Percentiles rank a stretch among this genome's conserved stretches.
These are phyloP conservation scores for Lobosporangium transversale DNA, from an alignment of 192 early-diverging fungal species.

Conservation along the genomic window DNA sequence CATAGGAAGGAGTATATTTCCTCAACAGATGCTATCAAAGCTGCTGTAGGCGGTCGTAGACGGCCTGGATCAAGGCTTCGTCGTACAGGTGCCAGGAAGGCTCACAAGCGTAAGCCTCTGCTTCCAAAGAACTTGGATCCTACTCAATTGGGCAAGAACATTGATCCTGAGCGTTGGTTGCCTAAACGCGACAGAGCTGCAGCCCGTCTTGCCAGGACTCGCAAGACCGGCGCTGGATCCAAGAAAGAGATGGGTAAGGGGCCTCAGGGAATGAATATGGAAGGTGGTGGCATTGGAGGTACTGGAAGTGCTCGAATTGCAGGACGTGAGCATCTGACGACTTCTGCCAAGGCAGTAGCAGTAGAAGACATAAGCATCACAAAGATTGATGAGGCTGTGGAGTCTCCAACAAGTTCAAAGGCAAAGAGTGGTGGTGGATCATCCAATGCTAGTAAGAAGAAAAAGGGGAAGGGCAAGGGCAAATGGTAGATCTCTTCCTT, in stretches of 20 bases:
- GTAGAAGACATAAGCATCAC: too few relatives aligned
- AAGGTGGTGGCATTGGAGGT: constrained; percentile 73
- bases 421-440: constrained; percentile 18
- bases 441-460: constrained; percentile 46
- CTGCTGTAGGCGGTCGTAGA: constrained; percentile 7
- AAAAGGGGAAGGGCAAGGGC: constrained; percentile 58
- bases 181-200: constrained; percentile 71
- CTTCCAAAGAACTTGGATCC: constrained; percentile 69
- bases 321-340: constrained; percentile 45
- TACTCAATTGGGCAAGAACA: constrained; percentile 18
- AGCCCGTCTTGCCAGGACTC: constrained; percentile 63
- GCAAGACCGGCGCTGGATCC: constrained; percentile 63
- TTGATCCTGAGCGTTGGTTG: constrained; percentile 80
- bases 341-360: constrained; percentile 5
- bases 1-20: constrained; percentile 63
- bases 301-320: constrained; percentile 80
- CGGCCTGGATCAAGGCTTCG: constrained; percentile 32
- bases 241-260: constrained; percentile 60
- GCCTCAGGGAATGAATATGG: constrained; percentile 69
- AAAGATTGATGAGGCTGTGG: constrained; percentile 14
- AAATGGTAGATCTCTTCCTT: constrained; percentile 50
- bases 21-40: neutral
- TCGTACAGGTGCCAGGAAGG: constrained; percentile 42
- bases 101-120: constrained; percentile 66
- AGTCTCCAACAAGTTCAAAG: neutral